These are phyloP conservation scores for Antitrichia curtipendula DNA, from an alignment of 225 moss, liverwort and hornwort genomes.

Conservation along the genomic window DNA sequence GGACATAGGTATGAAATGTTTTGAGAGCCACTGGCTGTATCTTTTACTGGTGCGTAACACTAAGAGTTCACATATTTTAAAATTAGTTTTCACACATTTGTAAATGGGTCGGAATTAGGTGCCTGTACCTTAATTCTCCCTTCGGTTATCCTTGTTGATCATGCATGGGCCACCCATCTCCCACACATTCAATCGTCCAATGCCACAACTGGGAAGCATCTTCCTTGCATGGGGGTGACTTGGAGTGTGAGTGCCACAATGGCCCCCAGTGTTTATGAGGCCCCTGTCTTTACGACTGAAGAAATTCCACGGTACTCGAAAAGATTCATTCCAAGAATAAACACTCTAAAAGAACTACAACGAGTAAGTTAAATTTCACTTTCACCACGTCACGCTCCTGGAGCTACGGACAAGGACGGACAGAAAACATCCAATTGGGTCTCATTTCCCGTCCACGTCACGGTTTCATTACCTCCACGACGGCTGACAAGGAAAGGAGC, in stretches of 20 bases:
- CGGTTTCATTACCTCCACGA: neutral
- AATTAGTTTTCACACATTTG: neutral
- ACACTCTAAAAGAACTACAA: too few relatives aligned
- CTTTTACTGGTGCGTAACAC: neutral
- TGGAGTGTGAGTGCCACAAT: neutral
- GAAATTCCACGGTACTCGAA: neutral
- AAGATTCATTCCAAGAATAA: neutral
- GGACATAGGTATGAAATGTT: neutral
- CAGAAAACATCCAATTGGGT: neutral
- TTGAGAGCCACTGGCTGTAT: neutral
- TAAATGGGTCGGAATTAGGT: neutral
- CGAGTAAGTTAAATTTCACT: neutral
- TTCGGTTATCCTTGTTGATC: neutral
- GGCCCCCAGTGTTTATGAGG: neutral
- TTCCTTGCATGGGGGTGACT: neutral
- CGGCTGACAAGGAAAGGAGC: neutral
- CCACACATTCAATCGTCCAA: neutral
- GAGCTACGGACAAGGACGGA: neutral
- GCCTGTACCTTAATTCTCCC: too few relatives aligned
- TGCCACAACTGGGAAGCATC: neutral
- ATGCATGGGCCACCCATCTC: neutral
- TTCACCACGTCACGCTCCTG: neutral
- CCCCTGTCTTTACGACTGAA: neutral
- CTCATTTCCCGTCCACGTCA: neutral
- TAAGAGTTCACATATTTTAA: neutral